Conservation (phyloP, 306 rosid genomes). For the Herpetospermum pedunculosum region DNA sequence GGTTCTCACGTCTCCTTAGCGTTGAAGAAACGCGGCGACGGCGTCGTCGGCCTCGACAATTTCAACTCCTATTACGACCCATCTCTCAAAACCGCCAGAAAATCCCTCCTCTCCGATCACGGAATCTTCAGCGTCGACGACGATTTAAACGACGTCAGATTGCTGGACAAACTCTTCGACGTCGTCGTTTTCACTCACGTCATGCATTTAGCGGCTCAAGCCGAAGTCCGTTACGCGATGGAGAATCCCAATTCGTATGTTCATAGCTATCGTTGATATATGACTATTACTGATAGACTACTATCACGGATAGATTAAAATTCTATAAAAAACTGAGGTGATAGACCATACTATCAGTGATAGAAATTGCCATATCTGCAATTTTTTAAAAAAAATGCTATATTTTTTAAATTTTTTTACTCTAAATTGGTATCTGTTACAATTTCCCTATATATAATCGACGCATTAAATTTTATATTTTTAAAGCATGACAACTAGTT, state of each 20-base stretch:
- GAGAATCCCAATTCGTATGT: conserved; percentile 54
- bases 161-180: conserved; percentile 17
- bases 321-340: no score
- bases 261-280: no score
- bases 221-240: conserved; percentile 21
- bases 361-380: no score
- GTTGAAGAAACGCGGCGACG: conserved; percentile 46
- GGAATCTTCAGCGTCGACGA: conserved; percentile 45
- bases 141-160: conserved; percentile 42
- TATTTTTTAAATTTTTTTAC: no score
- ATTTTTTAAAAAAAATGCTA: no score
- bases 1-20: conserved; percentile 57
- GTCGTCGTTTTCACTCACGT: conserved; percentile 14
- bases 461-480: no score
- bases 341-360: no score
- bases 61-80: conserved; percentile 58
- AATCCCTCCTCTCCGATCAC: conserved; percentile 23
- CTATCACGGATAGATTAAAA: no score
- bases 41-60: conserved; percentile 57
- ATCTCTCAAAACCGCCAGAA: conserved; percentile 40
- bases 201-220: conserved; percentile 14
- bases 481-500: no score
- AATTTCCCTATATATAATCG: no score
- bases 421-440: no score
- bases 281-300: no score